phyloP scores from a whole-genome alignment of 805 yeast species.

The Metschnikowia arizonensis region DNA sequence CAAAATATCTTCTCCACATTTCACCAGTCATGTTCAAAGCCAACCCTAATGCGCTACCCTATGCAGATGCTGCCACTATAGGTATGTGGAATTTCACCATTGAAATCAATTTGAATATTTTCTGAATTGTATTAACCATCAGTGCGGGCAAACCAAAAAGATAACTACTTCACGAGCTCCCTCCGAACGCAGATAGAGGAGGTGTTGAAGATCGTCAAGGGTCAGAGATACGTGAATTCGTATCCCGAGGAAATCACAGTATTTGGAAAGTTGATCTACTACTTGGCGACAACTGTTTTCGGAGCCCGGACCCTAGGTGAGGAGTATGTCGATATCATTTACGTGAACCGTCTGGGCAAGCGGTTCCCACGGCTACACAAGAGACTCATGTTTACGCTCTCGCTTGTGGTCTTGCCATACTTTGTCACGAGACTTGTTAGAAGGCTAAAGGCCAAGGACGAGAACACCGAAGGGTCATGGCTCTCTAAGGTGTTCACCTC shows the following conservation, averaged over 20 bases:
- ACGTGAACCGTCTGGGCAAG: conserved; percentile 53
- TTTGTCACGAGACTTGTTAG: conserved; percentile 32
- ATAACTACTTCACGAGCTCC: conserved; percentile 60
- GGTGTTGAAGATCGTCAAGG: conserved; percentile 50
- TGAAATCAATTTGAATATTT: no score
- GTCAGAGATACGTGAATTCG: conserved; percentile 61
- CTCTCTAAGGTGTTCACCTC: conserved; percentile 27
- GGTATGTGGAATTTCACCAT: conserved; percentile 39
- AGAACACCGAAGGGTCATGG: conserved; percentile 18
- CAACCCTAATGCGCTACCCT: conserved; percentile 41
- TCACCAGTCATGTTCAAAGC: conserved; percentile 11
- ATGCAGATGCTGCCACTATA: conserved; percentile 85
- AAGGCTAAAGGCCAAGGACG: conserved; percentile 19
- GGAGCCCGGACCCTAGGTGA: conserved; percentile 89
- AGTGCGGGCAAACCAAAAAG: conserved; percentile 91
- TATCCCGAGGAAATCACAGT: conserved; percentile 60
- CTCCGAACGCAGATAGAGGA: conserved; percentile 54
- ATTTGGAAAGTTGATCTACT: conserved; percentile 56
- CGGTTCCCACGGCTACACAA: conserved; percentile 43
- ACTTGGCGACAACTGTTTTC: conserved; percentile 67
- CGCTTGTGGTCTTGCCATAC: conserved; percentile 64
- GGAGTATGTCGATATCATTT: conserved; percentile 81
- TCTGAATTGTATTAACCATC: conserved; percentile 19
- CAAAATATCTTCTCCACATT: conserved; percentile 1
- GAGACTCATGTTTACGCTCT: conserved; percentile 54